phyloP scores from a whole-genome alignment of 148 eudicot genomes.

The Beta vulgaris region DNA sequence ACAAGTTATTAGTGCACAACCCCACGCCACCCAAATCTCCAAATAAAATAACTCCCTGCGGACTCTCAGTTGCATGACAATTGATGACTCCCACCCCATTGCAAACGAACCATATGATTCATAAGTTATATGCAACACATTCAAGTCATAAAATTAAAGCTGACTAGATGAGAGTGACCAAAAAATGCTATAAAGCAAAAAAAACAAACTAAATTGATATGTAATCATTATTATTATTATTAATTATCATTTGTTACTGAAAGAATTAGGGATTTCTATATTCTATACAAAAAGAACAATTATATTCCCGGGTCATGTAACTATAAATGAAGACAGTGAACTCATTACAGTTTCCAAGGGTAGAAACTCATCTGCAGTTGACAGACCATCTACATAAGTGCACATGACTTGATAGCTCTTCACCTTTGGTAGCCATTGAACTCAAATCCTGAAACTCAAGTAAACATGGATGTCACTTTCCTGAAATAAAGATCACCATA shows the following conservation, averaged over 20 bases:
- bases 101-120: not conserved
- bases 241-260: constrained; percentile 14
- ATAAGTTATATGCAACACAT: not conserved
- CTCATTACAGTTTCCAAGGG: constrained; percentile 73
- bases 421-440: constrained; percentile 20
- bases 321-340: constrained; percentile 24
- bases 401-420: constrained; percentile 36
- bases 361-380: constrained; percentile 93
- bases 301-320: constrained; percentile 28
- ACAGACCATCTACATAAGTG: constrained; percentile 67
- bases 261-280: constrained; percentile 27
- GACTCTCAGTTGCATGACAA: not conserved
- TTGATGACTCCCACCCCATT: not conserved
- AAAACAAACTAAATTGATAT: not conserved
- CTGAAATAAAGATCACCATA: no score
- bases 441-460: constrained; percentile 18
- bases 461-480: no score
- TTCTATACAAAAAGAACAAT: constrained; percentile 40
- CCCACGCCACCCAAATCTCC: not conserved
- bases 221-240: constrained; percentile 14
- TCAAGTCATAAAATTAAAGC: not conserved
- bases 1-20: not conserved
- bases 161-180: not conserved
- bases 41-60: not conserved
- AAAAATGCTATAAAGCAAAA: not conserved